Percentiles rank a stretch among this genome's conserved stretches.
These are phyloP conservation scores for Metschnikowia hibisci DNA, from an alignment of 805 yeast genomes.

Conservation along the genomic window DNA sequence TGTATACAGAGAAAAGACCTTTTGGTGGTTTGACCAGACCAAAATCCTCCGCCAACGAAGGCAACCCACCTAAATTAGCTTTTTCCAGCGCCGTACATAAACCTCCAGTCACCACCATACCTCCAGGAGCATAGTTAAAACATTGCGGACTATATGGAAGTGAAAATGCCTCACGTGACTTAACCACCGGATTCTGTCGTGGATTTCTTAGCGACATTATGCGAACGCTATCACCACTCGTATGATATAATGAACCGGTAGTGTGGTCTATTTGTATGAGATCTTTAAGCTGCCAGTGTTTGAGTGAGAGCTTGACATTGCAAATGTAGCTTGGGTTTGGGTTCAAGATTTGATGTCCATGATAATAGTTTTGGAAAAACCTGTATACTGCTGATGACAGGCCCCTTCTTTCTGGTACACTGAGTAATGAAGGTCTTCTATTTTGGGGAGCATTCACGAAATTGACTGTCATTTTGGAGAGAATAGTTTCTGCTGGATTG, in stretches of 20 bases:
- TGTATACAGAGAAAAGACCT: conserved; percentile 62
- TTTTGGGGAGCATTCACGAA: not conserved
- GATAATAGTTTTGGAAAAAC: conserved; percentile 43
- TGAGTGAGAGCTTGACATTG: conserved; percentile 29
- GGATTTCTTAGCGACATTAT: conserved; percentile 7
- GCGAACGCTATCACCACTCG: conserved; percentile 51
- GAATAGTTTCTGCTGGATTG: too few relatives aligned
- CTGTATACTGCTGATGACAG: conserved; percentile 13
- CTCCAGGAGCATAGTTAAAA: conserved; percentile 51
- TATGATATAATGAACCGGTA: conserved; percentile 51
- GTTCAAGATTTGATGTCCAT: conserved; percentile 33
- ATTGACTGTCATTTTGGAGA: conserved; percentile 4
- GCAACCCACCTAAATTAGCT: conserved; percentile 23
- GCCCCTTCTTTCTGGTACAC: conserved; percentile 4
- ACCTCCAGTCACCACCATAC: conserved; percentile 48
- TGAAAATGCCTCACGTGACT: conserved; percentile 9
- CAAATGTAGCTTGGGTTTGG: conserved; percentile 36
- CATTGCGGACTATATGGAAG: conserved; percentile 71
- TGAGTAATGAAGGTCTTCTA: conserved; percentile 3
- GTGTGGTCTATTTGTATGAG: conserved; percentile 50
- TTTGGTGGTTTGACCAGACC: conserved; percentile 37
- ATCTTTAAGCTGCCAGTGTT: conserved; percentile 82
- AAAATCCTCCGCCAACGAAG: conserved; percentile 17
- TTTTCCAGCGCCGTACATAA: conserved; percentile 37
- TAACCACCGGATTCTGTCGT: conserved; percentile 4